A percentile compares a stretch with the other conserved stretches of the same genome.
Conservation (phyloP, 371 early-diverging fungal genomes). For the Smittium culicis region DNA sequence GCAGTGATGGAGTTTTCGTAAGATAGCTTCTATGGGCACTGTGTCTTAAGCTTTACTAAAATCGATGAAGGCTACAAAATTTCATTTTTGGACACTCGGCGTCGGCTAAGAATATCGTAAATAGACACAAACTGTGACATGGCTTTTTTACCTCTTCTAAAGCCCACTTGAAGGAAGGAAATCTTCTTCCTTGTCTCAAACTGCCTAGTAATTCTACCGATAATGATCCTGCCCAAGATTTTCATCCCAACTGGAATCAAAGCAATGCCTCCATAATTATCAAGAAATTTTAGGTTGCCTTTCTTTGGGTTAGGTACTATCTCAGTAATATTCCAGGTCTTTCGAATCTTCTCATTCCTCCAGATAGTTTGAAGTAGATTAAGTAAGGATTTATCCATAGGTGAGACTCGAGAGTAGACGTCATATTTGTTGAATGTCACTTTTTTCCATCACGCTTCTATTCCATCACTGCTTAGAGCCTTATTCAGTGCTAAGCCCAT, state of each 20-base stretch:
- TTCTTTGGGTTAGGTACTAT: not conserved
- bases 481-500: not conserved
- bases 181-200: not conserved
- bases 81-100: not conserved
- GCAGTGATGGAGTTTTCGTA: not conserved
- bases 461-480: not conserved
- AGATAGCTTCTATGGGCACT: not conserved
- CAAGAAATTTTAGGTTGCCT: not conserved
- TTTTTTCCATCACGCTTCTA: not conserved
- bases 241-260: not conserved
- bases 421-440: not conserved
- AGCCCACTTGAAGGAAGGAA: not conserved
- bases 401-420: not conserved
- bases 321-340: not conserved
- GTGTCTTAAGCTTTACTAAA: slow-evolving; percentile 3
- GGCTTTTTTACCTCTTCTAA: not conserved
- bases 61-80: slow-evolving; percentile 3
- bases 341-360: not conserved
- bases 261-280: not conserved
- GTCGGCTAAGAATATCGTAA: not conserved
- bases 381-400: not conserved
- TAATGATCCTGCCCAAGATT: not conserved
- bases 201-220: not conserved
- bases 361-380: not conserved
- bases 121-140: not conserved